These are phyloP conservation scores for Punica granatum DNA, from an alignment of 345 rosid species.

Conservation along the genomic window DNA sequence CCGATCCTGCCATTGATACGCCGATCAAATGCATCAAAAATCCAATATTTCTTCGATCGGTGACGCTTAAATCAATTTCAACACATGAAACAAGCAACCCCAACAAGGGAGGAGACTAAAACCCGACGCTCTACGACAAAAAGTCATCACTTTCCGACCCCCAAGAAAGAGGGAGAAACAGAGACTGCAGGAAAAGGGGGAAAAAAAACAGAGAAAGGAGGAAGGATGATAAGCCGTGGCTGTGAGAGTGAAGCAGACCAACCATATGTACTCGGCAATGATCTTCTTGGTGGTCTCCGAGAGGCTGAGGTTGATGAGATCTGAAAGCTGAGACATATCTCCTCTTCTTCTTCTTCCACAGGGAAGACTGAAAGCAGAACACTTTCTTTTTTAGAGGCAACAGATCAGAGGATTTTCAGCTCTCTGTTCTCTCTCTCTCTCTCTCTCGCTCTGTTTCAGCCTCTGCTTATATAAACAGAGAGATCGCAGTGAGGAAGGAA, in stretches of 20 bases:
- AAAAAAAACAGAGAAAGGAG: not conserved
- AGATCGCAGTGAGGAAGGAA: not conserved
- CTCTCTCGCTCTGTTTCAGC: too few relatives aligned
- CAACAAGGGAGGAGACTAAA: not conserved
- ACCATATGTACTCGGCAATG: conserved; percentile 10
- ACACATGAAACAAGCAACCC: not conserved
- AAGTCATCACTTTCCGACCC: not conserved
- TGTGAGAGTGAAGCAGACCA: not conserved
- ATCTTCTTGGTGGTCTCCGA: conserved; percentile 5
- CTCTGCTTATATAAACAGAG: not conserved
- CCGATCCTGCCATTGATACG: conserved; percentile 24
- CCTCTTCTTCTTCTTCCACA: not conserved
- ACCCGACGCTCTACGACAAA: not conserved
- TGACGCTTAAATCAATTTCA: too few relatives aligned
- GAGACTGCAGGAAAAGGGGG: not conserved
- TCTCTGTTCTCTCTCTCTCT: not conserved
- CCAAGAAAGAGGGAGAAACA: not conserved
- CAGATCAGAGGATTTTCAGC: not conserved
- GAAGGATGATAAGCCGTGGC: too few relatives aligned
- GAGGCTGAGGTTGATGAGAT: conserved; percentile 5
- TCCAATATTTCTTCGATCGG: not conserved
- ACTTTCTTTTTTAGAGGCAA: not conserved
- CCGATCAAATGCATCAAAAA: not conserved
- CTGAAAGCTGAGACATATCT: conserved; percentile 4
- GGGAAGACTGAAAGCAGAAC: not conserved